These are phyloP conservation scores for Sclerotinia glacialis DNA, from an alignment of 2,329 filamentous ascomycete species.

Conservation along the genomic window DNA sequence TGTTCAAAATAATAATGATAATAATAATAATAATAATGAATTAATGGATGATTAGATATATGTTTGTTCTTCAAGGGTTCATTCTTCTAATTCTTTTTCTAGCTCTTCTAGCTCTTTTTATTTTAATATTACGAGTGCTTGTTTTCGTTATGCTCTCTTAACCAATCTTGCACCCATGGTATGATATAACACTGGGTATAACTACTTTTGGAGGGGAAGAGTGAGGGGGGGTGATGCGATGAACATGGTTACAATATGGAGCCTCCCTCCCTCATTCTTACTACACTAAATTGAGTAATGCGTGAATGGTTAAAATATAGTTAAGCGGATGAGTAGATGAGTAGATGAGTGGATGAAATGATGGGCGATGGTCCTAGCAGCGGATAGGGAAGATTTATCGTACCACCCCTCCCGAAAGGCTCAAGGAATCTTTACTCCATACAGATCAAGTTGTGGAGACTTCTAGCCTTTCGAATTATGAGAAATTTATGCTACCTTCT, in stretches of 20 bases:
- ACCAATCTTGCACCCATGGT: conserved; percentile 2
- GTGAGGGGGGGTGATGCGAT: conserved; percentile 1
- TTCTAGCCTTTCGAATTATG: conserved; percentile 19
- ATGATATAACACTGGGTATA: conserved; percentile 11
- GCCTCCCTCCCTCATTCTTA: not conserved
- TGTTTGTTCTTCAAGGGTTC: not conserved
- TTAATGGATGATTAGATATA: not conserved
- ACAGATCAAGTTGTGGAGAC: conserved; percentile 8
- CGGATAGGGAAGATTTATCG: conserved; percentile 11
- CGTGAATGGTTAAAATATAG: not conserved
- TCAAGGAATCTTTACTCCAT: conserved; percentile 10
- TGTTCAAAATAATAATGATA: not conserved
- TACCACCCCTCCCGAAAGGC: conserved; percentile 19
- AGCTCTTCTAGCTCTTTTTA: conserved; percentile 4
- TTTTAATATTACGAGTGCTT: conserved; percentile 5
- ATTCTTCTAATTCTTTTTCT: not conserved
- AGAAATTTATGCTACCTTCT: not conserved
- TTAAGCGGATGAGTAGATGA: too few relatives aligned
- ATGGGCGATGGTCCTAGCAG: not conserved
- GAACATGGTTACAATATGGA: conserved; percentile 15
- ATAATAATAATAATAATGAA: not conserved
- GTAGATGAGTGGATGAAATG: conserved; percentile 2
- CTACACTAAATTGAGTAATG: conserved; percentile 5
- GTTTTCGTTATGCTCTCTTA: not conserved
- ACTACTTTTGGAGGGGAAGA: conserved; percentile 13